These are phyloP conservation scores for Monosporascus sp. DNA, from an alignment of 2,329 filamentous ascomycete species.

Conservation along the genomic window DNA sequence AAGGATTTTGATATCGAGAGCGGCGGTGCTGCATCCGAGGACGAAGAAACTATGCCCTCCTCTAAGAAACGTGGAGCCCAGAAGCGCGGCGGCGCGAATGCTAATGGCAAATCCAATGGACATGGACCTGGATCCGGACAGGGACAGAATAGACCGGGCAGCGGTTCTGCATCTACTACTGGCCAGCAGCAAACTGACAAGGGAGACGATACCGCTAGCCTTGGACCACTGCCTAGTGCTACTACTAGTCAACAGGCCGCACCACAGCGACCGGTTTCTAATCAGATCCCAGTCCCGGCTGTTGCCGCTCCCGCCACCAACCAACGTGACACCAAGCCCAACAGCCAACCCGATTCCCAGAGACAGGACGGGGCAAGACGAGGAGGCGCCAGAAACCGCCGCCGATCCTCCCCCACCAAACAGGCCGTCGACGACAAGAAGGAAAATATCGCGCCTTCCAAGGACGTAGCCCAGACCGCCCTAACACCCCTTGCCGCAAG, in stretches of 20 bases:
- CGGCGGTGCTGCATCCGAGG: background rate
- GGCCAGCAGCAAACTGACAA: conserved; percentile 15
- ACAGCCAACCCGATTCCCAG: conserved; percentile 13
- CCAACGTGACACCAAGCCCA: conserved; percentile 19
- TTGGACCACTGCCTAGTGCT: conserved; percentile 1
- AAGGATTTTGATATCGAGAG: background rate
- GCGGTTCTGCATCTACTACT: conserved; percentile 3
- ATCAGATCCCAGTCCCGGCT: conserved; percentile 5
- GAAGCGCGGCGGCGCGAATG: conserved; percentile 19
- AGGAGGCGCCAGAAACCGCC: conserved; percentile 5
- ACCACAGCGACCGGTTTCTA: conserved; percentile 3
- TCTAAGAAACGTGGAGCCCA: conserved; percentile 24
- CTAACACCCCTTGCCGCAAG: conserved; percentile 13
- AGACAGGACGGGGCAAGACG: conserved; percentile 11
- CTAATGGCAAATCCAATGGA: conserved; percentile 13
- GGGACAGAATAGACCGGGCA: conserved; percentile 3
- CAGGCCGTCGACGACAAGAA: conserved; percentile 7
- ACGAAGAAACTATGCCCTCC: conserved; percentile 15
- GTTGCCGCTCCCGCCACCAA: conserved; percentile 11
- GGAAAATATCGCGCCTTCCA: background rate
- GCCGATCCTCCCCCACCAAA: conserved; percentile 6
- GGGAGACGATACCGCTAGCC: conserved; percentile 3
- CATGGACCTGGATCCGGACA: conserved; percentile 4
- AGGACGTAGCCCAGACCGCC: background rate
- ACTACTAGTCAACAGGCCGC: background rate